phyloP scores from a whole-genome alignment of 371 early-diverging fungal species.

The Umbelopsis sp. region DNA sequence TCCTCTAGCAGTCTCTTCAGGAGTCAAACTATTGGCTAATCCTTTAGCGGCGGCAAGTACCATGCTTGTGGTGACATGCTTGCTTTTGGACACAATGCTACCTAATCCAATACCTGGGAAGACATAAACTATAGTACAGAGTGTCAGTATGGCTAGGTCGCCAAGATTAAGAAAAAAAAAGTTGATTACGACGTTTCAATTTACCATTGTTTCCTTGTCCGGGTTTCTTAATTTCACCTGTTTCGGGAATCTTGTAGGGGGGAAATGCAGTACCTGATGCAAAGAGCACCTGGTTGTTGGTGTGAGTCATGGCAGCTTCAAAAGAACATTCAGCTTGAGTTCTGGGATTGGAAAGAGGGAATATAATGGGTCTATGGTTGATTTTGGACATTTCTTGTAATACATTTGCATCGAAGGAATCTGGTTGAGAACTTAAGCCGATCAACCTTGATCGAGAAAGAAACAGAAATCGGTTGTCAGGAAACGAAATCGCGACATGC shows the following conservation, averaged over 20 bases:
- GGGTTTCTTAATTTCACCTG: conserved; percentile 61
- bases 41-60: conserved; percentile 80
- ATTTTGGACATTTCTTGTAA: conserved; percentile 69
- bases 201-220: conserved; percentile 90
- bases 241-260: conserved; percentile 63
- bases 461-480: conserved; percentile 25
- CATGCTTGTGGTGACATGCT: conserved; percentile 74
- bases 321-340: conserved; percentile 92
- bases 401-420: conserved; percentile 68
- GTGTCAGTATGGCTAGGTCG: background rate
- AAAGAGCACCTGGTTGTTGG: conserved; percentile 87
- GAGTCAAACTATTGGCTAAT: conserved; percentile 73
- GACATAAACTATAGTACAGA: conserved; percentile 58
- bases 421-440: conserved; percentile 79
- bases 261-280: conserved; percentile 97
- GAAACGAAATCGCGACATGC: background rate
- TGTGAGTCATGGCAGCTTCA: conserved; percentile 82
- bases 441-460: conserved; percentile 54
- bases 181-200: background rate
- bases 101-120: conserved; percentile 93
- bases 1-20: conserved; percentile 65
- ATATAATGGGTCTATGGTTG: conserved; percentile 86
- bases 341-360: conserved; percentile 91
- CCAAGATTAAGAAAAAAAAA: background rate
- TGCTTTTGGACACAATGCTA: conserved; percentile 68